phyloP scores from a whole-genome alignment of 441 rosid species.

The Gossypium schwendimanii region DNA sequence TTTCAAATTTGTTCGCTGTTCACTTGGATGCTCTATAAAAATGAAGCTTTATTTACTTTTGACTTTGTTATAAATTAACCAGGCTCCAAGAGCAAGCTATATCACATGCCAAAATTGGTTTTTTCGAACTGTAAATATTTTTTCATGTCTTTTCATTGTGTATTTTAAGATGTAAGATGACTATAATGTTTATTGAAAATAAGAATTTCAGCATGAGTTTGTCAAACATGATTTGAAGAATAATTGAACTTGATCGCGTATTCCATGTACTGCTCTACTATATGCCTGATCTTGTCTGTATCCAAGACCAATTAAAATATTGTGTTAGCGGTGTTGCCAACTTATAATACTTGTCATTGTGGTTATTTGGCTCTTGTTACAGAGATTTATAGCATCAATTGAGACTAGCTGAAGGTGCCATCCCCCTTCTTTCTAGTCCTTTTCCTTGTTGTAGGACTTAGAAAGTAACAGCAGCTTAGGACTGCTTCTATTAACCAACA shows the following conservation, averaged over 20 bases:
- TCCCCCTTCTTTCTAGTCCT: background rate
- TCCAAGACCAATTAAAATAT: background rate
- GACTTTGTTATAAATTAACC: background rate
- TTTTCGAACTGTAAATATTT: background rate
- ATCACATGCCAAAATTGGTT: background rate
- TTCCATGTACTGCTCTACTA: background rate
- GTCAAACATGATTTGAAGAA: background rate
- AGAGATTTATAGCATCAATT: background rate
- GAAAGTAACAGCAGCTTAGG: background rate
- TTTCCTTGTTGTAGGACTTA: background rate
- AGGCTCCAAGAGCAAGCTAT: background rate
- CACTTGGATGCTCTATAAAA: background rate
- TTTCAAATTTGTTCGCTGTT: background rate
- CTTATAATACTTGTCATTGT: background rate
- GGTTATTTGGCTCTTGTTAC: background rate
- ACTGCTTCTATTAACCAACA: background rate
- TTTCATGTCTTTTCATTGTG: too few species aligned
- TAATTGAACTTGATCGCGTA: background rate
- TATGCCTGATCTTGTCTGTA: background rate
- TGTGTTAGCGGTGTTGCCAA: background rate
- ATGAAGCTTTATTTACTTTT: background rate
- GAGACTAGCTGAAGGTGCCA: background rate
- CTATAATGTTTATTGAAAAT: background rate
- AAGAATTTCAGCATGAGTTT: background rate
- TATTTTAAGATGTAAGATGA: background rate